A percentile compares a stretch with the other conserved stretches of the same genome.
These are phyloP conservation scores for Trametes hirsuta DNA, from an alignment of 1,284 basidiomycete species.

Conservation along the genomic window DNA sequence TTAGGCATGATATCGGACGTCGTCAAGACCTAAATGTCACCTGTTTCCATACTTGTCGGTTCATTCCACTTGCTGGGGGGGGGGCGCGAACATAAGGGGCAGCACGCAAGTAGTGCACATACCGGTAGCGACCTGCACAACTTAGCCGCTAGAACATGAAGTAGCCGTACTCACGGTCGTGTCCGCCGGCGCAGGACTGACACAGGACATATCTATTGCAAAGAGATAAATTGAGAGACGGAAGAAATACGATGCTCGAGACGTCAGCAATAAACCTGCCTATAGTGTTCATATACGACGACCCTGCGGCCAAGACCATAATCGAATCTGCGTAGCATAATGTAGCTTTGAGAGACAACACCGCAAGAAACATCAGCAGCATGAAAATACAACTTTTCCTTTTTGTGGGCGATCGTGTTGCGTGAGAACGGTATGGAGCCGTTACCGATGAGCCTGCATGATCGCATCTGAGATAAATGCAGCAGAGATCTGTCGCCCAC, in stretches of 20 bases:
- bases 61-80: not conserved
- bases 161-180: slow-evolving; percentile 8
- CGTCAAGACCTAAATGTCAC: not conserved
- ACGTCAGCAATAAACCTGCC: slow-evolving; percentile 37
- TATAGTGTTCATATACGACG: slow-evolving; percentile 25
- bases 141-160: not conserved
- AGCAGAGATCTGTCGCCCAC: slow-evolving; percentile 85
- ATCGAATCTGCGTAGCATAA: slow-evolving; percentile 28
- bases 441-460: slow-evolving; percentile 86
- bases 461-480: slow-evolving; percentile 89
- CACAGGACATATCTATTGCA: slow-evolving; percentile 30
- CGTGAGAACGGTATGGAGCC: not conserved
- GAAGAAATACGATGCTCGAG: slow-evolving; percentile 20
- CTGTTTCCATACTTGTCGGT: not conserved
- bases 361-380: slow-evolving; percentile 14
- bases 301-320: slow-evolving; percentile 16
- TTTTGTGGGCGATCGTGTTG: slow-evolving; percentile 9
- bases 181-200: not conserved
- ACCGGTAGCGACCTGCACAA: slow-evolving; percentile 2
- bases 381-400: slow-evolving; percentile 25
- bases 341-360: slow-evolving; percentile 24
- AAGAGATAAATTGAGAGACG: slow-evolving; percentile 30
- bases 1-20: not conserved
- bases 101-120: not conserved
- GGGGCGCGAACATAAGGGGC: no score